Conservation (phyloP, 441 rosid genomes). For the Pelargonium fulgidum region DNA sequence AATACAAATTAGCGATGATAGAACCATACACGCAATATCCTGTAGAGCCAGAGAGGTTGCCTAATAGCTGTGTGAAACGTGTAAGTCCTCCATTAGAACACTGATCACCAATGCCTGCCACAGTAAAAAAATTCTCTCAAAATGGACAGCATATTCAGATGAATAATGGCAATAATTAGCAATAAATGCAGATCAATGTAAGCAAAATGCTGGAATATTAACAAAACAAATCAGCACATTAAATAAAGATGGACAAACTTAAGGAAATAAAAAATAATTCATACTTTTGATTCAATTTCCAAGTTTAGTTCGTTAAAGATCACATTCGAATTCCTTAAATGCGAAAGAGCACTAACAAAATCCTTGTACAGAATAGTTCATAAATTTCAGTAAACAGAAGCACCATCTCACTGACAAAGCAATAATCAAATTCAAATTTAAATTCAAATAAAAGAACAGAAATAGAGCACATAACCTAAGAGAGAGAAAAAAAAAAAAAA, state of each 20-base stretch:
- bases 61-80: slow-evolving; percentile 53
- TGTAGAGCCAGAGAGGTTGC: slow-evolving; percentile 48
- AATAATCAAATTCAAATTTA: not conserved
- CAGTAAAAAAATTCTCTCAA: not conserved
- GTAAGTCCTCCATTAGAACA: slow-evolving; percentile 51
- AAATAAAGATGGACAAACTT: not conserved
- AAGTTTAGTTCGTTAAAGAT: not conserved
- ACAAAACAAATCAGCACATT: not conserved
- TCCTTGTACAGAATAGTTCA: not conserved
- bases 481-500: not conserved
- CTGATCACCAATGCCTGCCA: slow-evolving; percentile 73
- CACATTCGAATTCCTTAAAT: not conserved
- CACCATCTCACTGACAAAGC: not conserved
- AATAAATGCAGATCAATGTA: not conserved
- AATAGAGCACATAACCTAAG: not conserved
- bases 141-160: not conserved
- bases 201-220: not conserved
- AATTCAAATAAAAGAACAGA: not conserved
- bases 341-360: not conserved
- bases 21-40: slow-evolving; percentile 77
- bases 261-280: too few species aligned
- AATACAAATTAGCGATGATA: not conserved
- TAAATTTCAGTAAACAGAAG: not conserved
- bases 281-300: not conserved
- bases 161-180: not conserved